A percentile compares a stretch with the other conserved stretches of the same genome.
phyloP scores from a whole-genome alignment of 148 eudicot species.

The Amaranthus cruentus region DNA sequence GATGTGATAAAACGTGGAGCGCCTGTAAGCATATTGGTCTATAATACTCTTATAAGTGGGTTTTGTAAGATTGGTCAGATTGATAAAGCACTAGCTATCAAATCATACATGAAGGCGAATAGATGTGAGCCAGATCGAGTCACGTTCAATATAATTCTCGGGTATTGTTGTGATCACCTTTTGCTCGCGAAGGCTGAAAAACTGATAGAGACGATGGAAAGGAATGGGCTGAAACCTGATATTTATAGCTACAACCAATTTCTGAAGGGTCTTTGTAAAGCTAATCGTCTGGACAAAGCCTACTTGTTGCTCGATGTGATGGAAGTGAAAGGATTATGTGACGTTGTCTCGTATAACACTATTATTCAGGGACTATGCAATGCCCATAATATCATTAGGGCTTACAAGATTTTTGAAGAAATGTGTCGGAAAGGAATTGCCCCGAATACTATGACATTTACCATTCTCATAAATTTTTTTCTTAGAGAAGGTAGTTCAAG shows the following conservation, averaged over 20 bases:
- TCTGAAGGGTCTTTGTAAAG: conserved; percentile 89
- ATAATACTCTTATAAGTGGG: conserved; percentile 78
- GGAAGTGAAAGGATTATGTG: conserved; percentile 66
- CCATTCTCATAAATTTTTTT: conserved; percentile 71
- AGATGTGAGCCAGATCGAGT: conserved; percentile 80
- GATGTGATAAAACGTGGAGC: conserved; percentile 54
- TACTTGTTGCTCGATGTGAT: conserved; percentile 64
- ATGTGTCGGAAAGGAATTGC: conserved; percentile 62
- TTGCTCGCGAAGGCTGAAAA: conserved; percentile 83
- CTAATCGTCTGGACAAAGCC: conserved; percentile 73
- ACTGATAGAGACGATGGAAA: conserved; percentile 63
- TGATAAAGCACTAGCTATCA: conserved; percentile 68
- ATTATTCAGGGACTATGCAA: conserved; percentile 64
- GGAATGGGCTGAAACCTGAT: conserved; percentile 56
- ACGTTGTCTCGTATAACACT: conserved; percentile 84
- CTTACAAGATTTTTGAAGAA: conserved; percentile 63
- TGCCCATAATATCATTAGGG: conserved; percentile 37
- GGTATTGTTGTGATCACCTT: conserved; percentile 69
- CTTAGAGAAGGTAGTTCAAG: conserved; percentile 54
- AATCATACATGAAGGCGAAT: conserved; percentile 63
- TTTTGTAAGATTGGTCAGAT: conserved; percentile 72
- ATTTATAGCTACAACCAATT: conserved; percentile 82
- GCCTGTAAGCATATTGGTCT: conserved; percentile 43
- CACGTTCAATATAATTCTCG: conserved; percentile 73
- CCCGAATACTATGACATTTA: conserved; percentile 83